Evolutionary conservation across 495 filamentous ascomycete genomes (phyloP), one percentile per base, ranked within the genome.

Genomic region (Trichoderma erinaceum): DNA sequence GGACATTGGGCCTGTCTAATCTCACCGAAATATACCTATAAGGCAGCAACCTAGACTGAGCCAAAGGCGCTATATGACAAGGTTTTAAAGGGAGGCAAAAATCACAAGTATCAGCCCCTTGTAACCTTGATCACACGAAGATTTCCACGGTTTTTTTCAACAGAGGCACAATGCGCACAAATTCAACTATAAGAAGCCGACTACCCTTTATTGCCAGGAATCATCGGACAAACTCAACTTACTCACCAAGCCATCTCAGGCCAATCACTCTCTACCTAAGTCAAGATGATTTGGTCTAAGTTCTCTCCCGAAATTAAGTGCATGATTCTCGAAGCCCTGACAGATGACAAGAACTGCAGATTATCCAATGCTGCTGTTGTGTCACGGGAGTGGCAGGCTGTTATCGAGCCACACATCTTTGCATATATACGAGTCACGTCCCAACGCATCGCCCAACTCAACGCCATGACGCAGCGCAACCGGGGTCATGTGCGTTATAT

Each of bases 391-490:
- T 66, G 65, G 65, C 65, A 66, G 12, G 41, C 41, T 15, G 65
- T 66, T 23, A 66, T 66, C 41, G 65, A 66, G 65, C 65, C 41
- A 23, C 65, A 66, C 41, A 66, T 32, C 32, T 66, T 48, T 41
- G 65, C 25, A 12, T 35, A 35, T 16, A 66, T 66, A 27, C 13
- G 32, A 12, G 6, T 66, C 12, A 66, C 65, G 52, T 7, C 41
- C 25, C 35, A 12, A 27, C 65, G 65, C 21, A 27, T 66, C 41
- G 21, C 41, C 41, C 23, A 66, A 16, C 12, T 50, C 12, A 35
- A 50, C 16, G 13, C 41, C 16, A 66, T 66, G 32, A 11, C n/a
- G 25, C 41, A 35, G 13, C 65, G 65, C 52, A 66, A 66, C 65
- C 41, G 41, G 52, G 41, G 12, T 46, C 65, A 50, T 25, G 41